phyloP scores from a whole-genome alignment of 2,329 filamentous ascomycete species.

The Cercospora canescens region DNA sequence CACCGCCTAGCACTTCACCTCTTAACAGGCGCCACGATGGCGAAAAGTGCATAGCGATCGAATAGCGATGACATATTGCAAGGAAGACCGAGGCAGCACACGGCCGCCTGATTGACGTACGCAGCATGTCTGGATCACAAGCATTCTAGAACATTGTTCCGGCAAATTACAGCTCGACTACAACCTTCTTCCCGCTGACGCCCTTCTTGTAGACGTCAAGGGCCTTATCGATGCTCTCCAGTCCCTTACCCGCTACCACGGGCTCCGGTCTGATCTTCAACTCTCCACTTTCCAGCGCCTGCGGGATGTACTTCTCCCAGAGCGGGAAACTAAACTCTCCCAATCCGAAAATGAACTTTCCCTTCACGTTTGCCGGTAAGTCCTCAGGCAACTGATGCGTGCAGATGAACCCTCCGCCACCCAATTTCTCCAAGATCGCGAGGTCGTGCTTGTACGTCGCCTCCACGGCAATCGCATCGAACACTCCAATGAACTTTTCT shows the following conservation, averaged over 20 bases:
- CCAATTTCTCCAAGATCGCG: constrained; percentile 7
- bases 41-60: not conserved
- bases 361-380: constrained; percentile 1
- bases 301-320: constrained; percentile 17
- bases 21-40: not conserved
- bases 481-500: not conserved
- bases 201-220: constrained; percentile 2
- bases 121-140: not conserved
- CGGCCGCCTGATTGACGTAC: not conserved
- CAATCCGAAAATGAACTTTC: constrained; percentile 2
- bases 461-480: constrained; percentile 12
- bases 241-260: not conserved
- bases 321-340: constrained; percentile 9
- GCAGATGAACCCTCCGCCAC: constrained; percentile 2
- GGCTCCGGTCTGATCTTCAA: constrained; percentile 7
- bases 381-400: constrained; percentile 7
- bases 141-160: not conserved
- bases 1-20: not conserved
- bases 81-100: not conserved
- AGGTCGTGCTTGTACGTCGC: constrained; percentile 1
- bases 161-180: constrained; percentile 3
- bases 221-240: constrained; percentile 3
- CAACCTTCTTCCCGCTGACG: constrained; percentile 15
- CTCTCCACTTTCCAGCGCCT: not conserved
- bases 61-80: not conserved